These are phyloP conservation scores for Trichoderma citrinoviride DNA, from an alignment of 2,329 filamentous ascomycete species.

Conservation along the genomic window DNA sequence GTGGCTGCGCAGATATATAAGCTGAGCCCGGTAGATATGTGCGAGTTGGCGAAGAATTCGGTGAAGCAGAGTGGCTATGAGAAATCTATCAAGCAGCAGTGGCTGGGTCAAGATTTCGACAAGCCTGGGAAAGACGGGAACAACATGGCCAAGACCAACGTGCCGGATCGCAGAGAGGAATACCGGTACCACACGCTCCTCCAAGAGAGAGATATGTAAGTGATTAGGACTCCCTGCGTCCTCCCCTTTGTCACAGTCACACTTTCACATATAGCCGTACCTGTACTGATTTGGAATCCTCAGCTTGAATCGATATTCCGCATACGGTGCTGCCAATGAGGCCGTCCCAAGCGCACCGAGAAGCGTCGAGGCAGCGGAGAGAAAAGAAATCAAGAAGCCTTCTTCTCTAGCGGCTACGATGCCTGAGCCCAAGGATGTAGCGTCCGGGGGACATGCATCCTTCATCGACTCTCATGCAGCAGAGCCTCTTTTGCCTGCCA, in stretches of 20 bases:
- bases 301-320: conserved; percentile 46
- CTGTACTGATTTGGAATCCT: neutral
- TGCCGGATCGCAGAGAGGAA: conserved; percentile 86
- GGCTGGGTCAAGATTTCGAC: conserved; percentile 78
- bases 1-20: conserved; percentile 99
- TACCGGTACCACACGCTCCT: conserved; percentile 84
- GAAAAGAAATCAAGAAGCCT: neutral
- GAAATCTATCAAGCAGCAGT: conserved; percentile 80
- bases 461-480: conserved; percentile 18
- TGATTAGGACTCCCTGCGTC: conserved; percentile 22
- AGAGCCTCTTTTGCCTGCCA: conserved; percentile 40
- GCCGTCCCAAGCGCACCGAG: neutral
- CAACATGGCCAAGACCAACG: conserved; percentile 91
- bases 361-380: conserved; percentile 25
- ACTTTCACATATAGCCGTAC: neutral
- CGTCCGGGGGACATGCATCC: neutral
- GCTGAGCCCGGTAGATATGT: conserved; percentile 95
- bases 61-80: conserved; percentile 96
- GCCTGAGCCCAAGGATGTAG: neutral
- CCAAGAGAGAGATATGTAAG: conserved; percentile 82
- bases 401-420: neutral
- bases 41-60: conserved; percentile 93
- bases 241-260: neutral
- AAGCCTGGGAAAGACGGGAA: conserved; percentile 81
- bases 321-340: conserved; percentile 30